Percentiles rank a stretch among this genome's conserved stretches.
phyloP scores from a whole-genome alignment of 164 flowering plant species.

The Litsea cubeba region DNA sequence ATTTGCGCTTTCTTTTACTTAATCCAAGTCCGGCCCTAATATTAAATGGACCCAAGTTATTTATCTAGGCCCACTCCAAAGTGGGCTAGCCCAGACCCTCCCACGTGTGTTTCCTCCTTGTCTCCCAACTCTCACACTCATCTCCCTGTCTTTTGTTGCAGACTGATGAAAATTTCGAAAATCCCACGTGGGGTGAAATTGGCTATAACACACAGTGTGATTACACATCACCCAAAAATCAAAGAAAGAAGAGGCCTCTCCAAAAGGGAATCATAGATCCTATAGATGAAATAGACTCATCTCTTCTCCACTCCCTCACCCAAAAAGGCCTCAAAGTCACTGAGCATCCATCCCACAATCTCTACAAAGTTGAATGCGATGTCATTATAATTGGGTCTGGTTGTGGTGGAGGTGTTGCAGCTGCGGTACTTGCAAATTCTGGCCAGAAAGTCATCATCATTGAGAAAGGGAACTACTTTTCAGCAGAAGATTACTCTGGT shows the following conservation, averaged over 20 bases:
- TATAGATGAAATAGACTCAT: slow-evolving; percentile 28
- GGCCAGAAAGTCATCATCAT: slow-evolving; percentile 57
- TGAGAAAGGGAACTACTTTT: slow-evolving; percentile 66
- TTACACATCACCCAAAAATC: slow-evolving; percentile 10
- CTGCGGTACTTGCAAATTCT: slow-evolving; percentile 51
- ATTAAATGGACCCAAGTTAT: too few species aligned
- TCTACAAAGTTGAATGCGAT: slow-evolving; percentile 49
- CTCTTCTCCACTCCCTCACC: slow-evolving; percentile 32
- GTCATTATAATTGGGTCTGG: slow-evolving; percentile 66
- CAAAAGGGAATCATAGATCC: slow-evolving; percentile 51
- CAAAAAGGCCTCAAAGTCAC: slow-evolving; percentile 42
- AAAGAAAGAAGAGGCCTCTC: slow-evolving; percentile 33
- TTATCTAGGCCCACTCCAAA: background rate
- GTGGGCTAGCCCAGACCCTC: background rate
- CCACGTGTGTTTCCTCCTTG: background rate
- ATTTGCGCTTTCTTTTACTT: too few species aligned
- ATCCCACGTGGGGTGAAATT: slow-evolving; percentile 51
- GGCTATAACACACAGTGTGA: slow-evolving; percentile 29
- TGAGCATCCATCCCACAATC: slow-evolving; percentile 18
- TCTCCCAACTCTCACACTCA: background rate
- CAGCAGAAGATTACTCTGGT: slow-evolving; percentile 42
- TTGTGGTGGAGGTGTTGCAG: slow-evolving; percentile 73
- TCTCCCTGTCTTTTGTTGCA: slow-evolving; percentile 16
- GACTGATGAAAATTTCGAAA: slow-evolving; percentile 42
- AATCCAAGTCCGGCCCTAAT: too few species aligned